phyloP scores from a whole-genome alignment of 768 basidiomycete species.

The Tremella fuciformis region DNA sequence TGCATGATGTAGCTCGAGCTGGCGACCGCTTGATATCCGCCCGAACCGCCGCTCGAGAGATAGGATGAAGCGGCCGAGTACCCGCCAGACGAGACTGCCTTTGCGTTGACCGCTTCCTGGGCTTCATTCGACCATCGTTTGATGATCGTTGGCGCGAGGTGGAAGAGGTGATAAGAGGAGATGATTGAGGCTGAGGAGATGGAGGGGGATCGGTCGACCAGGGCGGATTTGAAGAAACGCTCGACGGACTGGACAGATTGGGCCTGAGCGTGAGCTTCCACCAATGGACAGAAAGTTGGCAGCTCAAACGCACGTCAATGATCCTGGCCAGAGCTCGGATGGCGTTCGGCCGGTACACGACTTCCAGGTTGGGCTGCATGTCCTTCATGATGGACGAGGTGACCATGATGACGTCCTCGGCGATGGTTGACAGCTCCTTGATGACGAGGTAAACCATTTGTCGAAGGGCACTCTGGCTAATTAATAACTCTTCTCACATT shows the following conservation, averaged over 20 bases:
- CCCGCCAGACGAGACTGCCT: constrained; percentile 59
- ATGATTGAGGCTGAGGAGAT: constrained; percentile 95
- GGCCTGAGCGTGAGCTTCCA: constrained; percentile 22
- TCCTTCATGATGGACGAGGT: constrained; percentile 99
- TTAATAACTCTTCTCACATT: constrained; percentile 4
- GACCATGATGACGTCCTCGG: constrained; percentile 99
- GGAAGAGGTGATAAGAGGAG: constrained; percentile 94
- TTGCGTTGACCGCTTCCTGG: constrained; percentile 91
- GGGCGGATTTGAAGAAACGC: constrained; percentile 98
- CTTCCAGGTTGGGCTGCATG: constrained; percentile 98
- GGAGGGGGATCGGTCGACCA: constrained; percentile 92
- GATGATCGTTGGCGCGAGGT: constrained; percentile 88
- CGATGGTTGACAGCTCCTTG: constrained; percentile 91
- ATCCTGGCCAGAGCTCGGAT: constrained; percentile 94
- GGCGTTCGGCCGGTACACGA: constrained; percentile 95
- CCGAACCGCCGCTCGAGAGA: constrained; percentile 53
- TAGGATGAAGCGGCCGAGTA: constrained; percentile 32
- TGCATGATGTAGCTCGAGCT: constrained; percentile 92
- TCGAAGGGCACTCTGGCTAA: constrained; percentile 62
- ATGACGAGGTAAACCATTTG: constrained; percentile 98
- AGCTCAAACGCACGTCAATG: constrained; percentile 74
- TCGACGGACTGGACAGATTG: constrained; percentile 80
- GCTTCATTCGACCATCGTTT: constrained; percentile 99
- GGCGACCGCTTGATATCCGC: constrained; percentile 71
- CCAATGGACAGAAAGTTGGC: not conserved